Percentiles rank a stretch among this genome's conserved stretches.
Evolutionary conservation across 2,329 filamentous ascomycete genomes (phyloP).

Genomic region (Chaetomiaceae sp.): DNA sequence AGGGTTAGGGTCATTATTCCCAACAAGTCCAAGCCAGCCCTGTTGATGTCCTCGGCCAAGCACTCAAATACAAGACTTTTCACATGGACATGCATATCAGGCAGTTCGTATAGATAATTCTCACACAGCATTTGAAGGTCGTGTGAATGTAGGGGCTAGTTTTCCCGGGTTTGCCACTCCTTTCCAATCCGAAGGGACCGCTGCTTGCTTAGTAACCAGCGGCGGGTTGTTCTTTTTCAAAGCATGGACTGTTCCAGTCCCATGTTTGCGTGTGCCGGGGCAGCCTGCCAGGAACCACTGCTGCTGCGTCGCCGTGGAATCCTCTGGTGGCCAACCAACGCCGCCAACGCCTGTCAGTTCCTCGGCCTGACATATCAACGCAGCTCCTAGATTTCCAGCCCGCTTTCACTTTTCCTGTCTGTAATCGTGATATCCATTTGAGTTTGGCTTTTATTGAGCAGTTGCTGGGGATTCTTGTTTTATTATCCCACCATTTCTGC

Average conservation of each 20-base stretch:
- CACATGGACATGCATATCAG: too few relatives aligned
- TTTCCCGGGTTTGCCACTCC: not conserved
- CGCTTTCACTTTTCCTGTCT: too few relatives aligned
- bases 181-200: not conserved
- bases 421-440: not conserved
- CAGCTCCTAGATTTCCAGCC: too few relatives aligned
- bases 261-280: slow-evolving; percentile 8
- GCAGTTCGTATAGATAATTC: too few relatives aligned
- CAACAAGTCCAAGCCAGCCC: too few relatives aligned
- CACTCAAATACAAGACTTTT: too few relatives aligned
- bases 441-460: not conserved
- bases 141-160: too few relatives aligned
- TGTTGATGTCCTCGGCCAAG: too few relatives aligned
- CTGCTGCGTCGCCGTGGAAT: slow-evolving; percentile 8
- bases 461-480: too few relatives aligned
- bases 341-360: too few relatives aligned
- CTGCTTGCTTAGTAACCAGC: slow-evolving; percentile 6
- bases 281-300: slow-evolving; percentile 7
- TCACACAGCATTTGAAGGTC: too few relatives aligned
- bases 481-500: too few relatives aligned
- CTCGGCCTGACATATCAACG: not conserved
- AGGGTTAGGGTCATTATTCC: not conserved
- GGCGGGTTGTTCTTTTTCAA: not conserved
- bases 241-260: not conserved
- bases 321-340: not conserved